Conservation (phyloP, 2,329 filamentous ascomycete species). For the Hysterium pulicare region DNA sequence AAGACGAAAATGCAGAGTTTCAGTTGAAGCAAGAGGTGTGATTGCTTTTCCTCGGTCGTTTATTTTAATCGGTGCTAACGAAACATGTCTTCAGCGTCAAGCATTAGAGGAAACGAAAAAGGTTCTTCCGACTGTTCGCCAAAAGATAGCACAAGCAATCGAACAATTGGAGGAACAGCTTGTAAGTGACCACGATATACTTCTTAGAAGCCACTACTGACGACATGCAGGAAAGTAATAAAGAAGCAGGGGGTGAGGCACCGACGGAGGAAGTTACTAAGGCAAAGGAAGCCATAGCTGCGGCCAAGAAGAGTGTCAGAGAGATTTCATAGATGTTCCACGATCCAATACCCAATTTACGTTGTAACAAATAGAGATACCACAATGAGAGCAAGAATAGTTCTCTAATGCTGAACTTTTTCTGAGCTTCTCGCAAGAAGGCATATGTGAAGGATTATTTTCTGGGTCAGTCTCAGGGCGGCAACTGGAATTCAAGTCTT, state of each 20-base stretch:
- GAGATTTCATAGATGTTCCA: conserved; percentile 23
- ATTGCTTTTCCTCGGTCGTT: conserved; percentile 1
- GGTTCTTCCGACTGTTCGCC: conserved; percentile 69
- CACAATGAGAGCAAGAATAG: too few relatives aligned
- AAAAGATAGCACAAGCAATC: conserved; percentile 69
- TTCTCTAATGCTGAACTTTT: too few relatives aligned
- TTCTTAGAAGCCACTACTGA: conserved; percentile 11
- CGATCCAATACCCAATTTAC: background rate
- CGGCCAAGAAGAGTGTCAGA: conserved; percentile 40
- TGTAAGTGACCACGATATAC: conserved; percentile 55
- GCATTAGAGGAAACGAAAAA: conserved; percentile 85
- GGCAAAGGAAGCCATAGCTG: conserved; percentile 40
- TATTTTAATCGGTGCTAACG: background rate
- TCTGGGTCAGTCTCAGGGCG: too few relatives aligned
- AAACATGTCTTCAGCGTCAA: conserved; percentile 55
- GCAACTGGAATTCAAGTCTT: too few relatives aligned
- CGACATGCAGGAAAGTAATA: conserved; percentile 37
- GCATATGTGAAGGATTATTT: too few relatives aligned
- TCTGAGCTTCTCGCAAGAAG: too few relatives aligned
- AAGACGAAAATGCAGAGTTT: conserved; percentile 73
- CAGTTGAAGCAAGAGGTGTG: conserved; percentile 82
- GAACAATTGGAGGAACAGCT: conserved; percentile 73
- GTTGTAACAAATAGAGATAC: background rate
- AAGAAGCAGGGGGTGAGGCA: conserved; percentile 37
- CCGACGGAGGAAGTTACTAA: conserved; percentile 45